phyloP scores from a whole-genome alignment of 495 filamentous ascomycete genomes.

The Xylaria castorea region DNA sequence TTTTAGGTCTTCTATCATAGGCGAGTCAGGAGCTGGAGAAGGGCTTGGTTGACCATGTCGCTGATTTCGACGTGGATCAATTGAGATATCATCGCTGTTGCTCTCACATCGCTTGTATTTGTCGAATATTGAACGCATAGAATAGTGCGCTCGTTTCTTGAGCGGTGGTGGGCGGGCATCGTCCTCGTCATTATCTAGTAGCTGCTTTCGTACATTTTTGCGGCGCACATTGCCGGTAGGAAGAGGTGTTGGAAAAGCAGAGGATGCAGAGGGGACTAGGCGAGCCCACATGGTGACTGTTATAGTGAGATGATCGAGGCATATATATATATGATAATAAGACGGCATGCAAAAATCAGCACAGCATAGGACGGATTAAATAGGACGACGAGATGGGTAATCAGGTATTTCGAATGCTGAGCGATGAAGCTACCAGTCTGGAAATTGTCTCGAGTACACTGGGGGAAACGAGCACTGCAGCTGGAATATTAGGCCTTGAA shows the following conservation, averaged over 20 bases:
- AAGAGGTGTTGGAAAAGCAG: conserved; percentile 24
- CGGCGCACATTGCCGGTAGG: conserved; percentile 2
- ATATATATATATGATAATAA: not conserved
- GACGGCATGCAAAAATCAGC: not conserved
- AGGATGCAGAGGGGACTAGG: not conserved
- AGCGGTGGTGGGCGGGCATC: conserved; percentile 21
- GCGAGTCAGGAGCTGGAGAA: conserved; percentile 30
- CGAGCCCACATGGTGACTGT: conserved; percentile 21
- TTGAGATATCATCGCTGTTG: conserved; percentile 16
- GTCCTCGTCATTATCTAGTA: conserved; percentile 28
- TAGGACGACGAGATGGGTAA: not conserved
- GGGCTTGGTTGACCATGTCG: conserved; percentile 22
- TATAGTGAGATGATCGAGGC: not conserved
- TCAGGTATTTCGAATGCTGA: not conserved
- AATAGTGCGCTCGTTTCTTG: conserved; percentile 32
- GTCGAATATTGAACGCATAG: conserved; percentile 31
- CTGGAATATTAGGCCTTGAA: not conserved
- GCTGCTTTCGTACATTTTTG: not conserved
- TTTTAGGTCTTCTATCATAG: conserved; percentile 26
- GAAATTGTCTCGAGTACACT: not conserved
- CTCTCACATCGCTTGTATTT: conserved; percentile 26
- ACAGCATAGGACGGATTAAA: not conserved
- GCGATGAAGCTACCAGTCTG: not conserved
- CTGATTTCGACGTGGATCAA: conserved; percentile 6
- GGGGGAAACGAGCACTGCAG: not conserved